These are phyloP conservation scores for Suillus hirtellus DNA, from an alignment of 768 basidiomycete genomes.

Conservation along the genomic window DNA sequence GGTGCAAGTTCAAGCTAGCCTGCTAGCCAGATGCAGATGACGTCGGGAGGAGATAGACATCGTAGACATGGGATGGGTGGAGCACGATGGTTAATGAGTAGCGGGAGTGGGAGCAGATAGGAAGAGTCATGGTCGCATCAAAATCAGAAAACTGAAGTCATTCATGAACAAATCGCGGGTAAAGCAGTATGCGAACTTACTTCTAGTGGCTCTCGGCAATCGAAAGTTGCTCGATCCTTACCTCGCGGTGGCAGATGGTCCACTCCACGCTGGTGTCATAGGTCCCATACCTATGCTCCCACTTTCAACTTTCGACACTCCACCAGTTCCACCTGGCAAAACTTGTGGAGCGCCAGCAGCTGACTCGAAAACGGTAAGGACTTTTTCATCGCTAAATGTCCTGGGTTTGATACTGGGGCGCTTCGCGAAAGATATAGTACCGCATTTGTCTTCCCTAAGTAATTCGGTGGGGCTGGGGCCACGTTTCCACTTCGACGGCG, in stretches of 20 bases:
- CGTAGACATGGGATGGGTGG: slow-evolving; percentile 1
- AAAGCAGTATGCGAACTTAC: slow-evolving; percentile 15
- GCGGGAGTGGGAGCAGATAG: neutral
- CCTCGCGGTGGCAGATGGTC: slow-evolving; percentile 13
- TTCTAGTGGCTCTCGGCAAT: slow-evolving; percentile 12
- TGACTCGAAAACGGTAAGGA: slow-evolving; percentile 15
- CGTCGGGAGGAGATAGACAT: slow-evolving; percentile 1
- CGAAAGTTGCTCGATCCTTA: slow-evolving; percentile 13
- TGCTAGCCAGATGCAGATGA: slow-evolving; percentile 3
- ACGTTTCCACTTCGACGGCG: slow-evolving; percentile 56
- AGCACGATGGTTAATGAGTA: neutral
- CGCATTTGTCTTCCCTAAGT: slow-evolving; percentile 57
- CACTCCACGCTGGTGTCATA: slow-evolving; percentile 15
- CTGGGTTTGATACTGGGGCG: slow-evolving; percentile 66
- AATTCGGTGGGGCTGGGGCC: slow-evolving; percentile 73
- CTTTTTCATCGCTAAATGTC: slow-evolving; percentile 16
- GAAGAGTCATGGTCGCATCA: neutral
- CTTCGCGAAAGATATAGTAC: slow-evolving; percentile 58
- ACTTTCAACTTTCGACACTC: slow-evolving; percentile 12
- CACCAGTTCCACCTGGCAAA: slow-evolving; percentile 13
- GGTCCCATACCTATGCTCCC: slow-evolving; percentile 11
- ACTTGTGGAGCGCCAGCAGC: slow-evolving; percentile 13
- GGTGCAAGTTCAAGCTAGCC: neutral
- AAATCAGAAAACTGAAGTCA: slow-evolving; percentile 9
- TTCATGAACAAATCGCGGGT: slow-evolving; percentile 14